Percentiles rank a stretch among this genome's conserved stretches.
phyloP scores from a whole-genome alignment of 176 grass and related monocot species.

The Triticum timopheevii region DNA sequence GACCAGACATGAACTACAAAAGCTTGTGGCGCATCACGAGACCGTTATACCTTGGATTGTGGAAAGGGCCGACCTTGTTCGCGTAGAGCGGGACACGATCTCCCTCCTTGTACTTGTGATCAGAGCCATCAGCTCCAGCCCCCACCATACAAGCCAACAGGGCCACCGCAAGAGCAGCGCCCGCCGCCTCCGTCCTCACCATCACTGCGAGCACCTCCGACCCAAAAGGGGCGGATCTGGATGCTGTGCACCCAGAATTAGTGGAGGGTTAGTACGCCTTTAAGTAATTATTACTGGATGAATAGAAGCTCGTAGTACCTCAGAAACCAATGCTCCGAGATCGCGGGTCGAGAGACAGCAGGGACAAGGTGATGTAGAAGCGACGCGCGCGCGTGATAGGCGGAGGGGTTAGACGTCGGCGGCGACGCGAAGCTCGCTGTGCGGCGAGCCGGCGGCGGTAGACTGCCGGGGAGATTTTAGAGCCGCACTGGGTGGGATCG shows the following conservation, averaged over 20 bases:
- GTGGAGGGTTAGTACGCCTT: background rate
- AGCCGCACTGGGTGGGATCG: background rate
- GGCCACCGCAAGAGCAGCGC: slow-evolving; percentile 36
- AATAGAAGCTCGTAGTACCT: background rate
- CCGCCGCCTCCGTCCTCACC: background rate
- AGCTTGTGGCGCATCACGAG: background rate
- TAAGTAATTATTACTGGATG: slow-evolving; percentile 3
- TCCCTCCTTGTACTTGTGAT: slow-evolving; percentile 79
- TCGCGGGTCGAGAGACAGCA: background rate
- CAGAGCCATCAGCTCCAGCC: slow-evolving; percentile 56
- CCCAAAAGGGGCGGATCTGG: background rate
- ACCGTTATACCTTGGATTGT: slow-evolving; percentile 80
- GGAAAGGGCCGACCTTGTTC: slow-evolving; percentile 94
- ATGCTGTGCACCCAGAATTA: background rate
- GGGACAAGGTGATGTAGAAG: background rate
- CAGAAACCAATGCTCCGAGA: background rate
- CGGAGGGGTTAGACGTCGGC: background rate
- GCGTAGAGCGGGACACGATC: slow-evolving; percentile 86
- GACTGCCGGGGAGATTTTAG: background rate
- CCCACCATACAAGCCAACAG: slow-evolving; percentile 50
- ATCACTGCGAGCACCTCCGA: slow-evolving; percentile 27
- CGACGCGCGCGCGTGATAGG: background rate
- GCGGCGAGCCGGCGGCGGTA: background rate
- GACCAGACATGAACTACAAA: background rate
- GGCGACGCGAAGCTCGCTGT: background rate